phyloP scores from a whole-genome alignment of 2,329 filamentous ascomycete genomes.

The Trichoderma atroviride region DNA sequence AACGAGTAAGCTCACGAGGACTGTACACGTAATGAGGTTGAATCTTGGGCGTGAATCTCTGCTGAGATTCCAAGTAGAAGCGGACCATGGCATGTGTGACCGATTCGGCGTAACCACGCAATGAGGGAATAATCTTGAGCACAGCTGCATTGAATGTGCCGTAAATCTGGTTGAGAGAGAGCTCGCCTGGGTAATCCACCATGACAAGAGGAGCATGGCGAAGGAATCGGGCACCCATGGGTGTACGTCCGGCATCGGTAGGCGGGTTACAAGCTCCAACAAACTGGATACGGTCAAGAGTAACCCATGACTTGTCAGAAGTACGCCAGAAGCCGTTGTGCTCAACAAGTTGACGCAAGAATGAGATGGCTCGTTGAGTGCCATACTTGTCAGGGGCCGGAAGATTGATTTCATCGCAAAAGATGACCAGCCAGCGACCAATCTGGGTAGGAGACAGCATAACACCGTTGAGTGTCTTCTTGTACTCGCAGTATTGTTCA shows the following conservation, averaged over 20 bases:
- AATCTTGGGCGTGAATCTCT: constrained; percentile 91
- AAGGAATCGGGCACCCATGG: constrained; percentile 90
- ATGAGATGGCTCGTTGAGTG: constrained; percentile 95
- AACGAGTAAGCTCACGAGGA: constrained; percentile 94
- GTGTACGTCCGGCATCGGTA: constrained; percentile 93
- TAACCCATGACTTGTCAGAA: constrained; percentile 96
- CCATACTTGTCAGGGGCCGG: constrained; percentile 97
- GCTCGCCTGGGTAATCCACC: constrained; percentile 97
- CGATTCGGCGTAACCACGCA: constrained; percentile 93
- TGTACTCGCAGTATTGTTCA: constrained; percentile 99
- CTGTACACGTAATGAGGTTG: constrained; percentile 99
- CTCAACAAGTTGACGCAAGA: constrained; percentile 94
- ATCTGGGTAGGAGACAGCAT: constrained; percentile 96
- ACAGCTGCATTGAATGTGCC: constrained; percentile 96
- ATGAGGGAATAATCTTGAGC: constrained; percentile 90
- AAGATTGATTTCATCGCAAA: constrained; percentile 99
- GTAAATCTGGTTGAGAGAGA: constrained; percentile 95
- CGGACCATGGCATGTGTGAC: constrained; percentile 98
- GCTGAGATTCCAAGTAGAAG: constrained; percentile 92
- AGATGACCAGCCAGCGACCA: constrained; percentile 95
- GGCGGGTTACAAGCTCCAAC: constrained; percentile 98
- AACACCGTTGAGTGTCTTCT: constrained; percentile 95
- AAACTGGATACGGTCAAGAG: constrained; percentile 96
- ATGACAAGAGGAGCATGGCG: constrained; percentile 98
- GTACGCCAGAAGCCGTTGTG: constrained; percentile 99